phyloP scores from a whole-genome alignment of 345 rosid genomes.

The Aquilaria malaccensis region DNA sequence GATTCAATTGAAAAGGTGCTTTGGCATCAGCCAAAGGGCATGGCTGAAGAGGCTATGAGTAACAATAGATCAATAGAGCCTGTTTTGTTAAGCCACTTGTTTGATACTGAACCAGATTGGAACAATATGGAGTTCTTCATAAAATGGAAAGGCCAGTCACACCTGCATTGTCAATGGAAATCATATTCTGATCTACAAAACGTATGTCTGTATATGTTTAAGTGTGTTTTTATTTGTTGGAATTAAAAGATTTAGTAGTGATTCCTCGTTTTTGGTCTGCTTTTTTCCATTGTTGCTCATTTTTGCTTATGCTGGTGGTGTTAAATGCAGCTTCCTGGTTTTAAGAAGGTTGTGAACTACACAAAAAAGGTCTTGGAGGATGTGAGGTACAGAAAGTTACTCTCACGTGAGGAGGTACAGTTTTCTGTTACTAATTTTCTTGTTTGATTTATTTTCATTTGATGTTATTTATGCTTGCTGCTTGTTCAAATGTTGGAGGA shows the following conservation, averaged over 20 bases:
- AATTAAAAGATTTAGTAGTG: background rate
- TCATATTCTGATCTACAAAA: conserved; percentile 71
- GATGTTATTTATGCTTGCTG: background rate
- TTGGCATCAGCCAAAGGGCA: conserved; percentile 95
- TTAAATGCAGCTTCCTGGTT: conserved; percentile 80
- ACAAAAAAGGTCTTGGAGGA: conserved; percentile 89
- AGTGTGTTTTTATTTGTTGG: background rate
- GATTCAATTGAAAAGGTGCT: conserved; percentile 93
- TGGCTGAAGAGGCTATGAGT: conserved; percentile 60
- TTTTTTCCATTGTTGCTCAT: conserved; percentile 2
- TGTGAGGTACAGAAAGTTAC: conserved; percentile 56
- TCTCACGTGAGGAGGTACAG: conserved; percentile 95
- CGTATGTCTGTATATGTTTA: conserved; percentile 36
- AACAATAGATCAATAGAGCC: conserved; percentile 68
- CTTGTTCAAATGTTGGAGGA: background rate
- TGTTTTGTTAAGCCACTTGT: conserved; percentile 58
- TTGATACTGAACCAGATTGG: conserved; percentile 82
- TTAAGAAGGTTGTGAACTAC: conserved; percentile 92
- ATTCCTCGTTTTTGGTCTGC: background rate
- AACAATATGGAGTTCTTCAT: conserved; percentile 85
- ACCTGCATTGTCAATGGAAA: conserved; percentile 98
- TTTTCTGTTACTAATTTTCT: conserved; percentile 1
- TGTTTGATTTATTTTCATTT: conserved; percentile 9
- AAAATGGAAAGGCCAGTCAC: conserved; percentile 99
- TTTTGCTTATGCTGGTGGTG: conserved; percentile 9